These are phyloP conservation scores for Boletellus deceptivus DNA, from an alignment of 1,284 basidiomycete genomes.

Conservation along the genomic window DNA sequence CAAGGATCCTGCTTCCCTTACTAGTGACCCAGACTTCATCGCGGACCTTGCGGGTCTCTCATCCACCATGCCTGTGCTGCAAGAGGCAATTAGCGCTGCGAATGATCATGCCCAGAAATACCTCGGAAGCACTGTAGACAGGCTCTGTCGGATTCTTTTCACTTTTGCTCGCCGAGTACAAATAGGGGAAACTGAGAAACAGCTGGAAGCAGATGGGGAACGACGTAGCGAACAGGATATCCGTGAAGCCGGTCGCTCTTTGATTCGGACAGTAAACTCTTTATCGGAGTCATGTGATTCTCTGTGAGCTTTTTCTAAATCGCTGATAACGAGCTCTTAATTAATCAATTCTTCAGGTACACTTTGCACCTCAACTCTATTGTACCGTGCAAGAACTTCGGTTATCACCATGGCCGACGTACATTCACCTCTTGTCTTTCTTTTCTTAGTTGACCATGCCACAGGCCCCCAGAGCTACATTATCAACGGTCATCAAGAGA, in stretches of 20 bases:
- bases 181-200: constrained; percentile 18
- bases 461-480: constrained; percentile 17
- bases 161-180: constrained; percentile 22
- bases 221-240: constrained; percentile 14
- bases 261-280: constrained; percentile 28
- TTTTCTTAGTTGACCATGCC: neutral
- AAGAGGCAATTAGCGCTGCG: constrained; percentile 24
- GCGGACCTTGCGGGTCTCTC: constrained; percentile 21
- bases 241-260: constrained; percentile 16
- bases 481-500: constrained; percentile 19
- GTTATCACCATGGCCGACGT: constrained; percentile 4
- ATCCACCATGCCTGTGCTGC: constrained; percentile 13
- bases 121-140: constrained; percentile 23
- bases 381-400: neutral
- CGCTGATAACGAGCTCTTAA: neutral
- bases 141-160: constrained; percentile 17
- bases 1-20: constrained; percentile 12
- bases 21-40: constrained; percentile 34
- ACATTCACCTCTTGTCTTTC: neutral
- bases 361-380: constrained; percentile 18
- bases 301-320: constrained; percentile 13
- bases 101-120: constrained; percentile 21
- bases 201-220: constrained; percentile 23
- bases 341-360: constrained; percentile 9
- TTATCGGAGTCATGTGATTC: constrained; percentile 19